Conservation (phyloP, 441 rosid genomes). For the Arabidopsis hybrid region DNA sequence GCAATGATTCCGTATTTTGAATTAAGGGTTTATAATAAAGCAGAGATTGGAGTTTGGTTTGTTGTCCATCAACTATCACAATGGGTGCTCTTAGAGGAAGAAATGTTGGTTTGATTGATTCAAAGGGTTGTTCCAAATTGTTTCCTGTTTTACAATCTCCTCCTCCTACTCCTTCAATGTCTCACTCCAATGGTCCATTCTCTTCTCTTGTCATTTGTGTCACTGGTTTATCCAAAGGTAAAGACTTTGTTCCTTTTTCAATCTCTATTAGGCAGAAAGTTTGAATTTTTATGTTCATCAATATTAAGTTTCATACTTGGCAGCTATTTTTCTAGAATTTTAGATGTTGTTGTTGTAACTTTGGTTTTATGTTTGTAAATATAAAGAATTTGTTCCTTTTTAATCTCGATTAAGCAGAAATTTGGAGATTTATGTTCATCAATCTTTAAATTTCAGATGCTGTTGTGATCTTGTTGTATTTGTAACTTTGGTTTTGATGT, state of each 20-base stretch:
- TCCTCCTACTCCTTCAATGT: constrained; percentile 52
- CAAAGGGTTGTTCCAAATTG: constrained; percentile 87
- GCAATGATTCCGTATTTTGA: constrained; percentile 47
- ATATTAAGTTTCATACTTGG: not conserved
- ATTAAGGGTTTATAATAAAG: constrained; percentile 25
- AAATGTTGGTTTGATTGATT: constrained; percentile 64
- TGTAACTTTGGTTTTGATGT: constrained; percentile 1
- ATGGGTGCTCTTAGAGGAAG: constrained; percentile 61
- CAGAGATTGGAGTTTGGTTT: constrained; percentile 1
- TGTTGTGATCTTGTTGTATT: not conserved
- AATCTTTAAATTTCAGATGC: not conserved
- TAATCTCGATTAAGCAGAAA: not conserved
- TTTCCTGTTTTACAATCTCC: constrained; percentile 66
- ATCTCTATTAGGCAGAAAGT: not conserved
- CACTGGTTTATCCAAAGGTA: constrained; percentile 96
- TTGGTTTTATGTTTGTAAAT: no score
- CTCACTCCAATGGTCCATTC: constrained; percentile 67
- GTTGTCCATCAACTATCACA: not conserved
- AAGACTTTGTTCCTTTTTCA: not conserved
- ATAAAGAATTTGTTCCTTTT: no score
- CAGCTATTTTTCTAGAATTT: no score
- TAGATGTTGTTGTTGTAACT: not conserved
- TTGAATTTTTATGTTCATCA: not conserved
- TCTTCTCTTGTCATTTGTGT: constrained; percentile 86
- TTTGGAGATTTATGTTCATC: not conserved